Percentiles rank a stretch among this genome's conserved stretches.
Conservation (phyloP, 306 rosid species). For the Arachis hypogaea region DNA sequence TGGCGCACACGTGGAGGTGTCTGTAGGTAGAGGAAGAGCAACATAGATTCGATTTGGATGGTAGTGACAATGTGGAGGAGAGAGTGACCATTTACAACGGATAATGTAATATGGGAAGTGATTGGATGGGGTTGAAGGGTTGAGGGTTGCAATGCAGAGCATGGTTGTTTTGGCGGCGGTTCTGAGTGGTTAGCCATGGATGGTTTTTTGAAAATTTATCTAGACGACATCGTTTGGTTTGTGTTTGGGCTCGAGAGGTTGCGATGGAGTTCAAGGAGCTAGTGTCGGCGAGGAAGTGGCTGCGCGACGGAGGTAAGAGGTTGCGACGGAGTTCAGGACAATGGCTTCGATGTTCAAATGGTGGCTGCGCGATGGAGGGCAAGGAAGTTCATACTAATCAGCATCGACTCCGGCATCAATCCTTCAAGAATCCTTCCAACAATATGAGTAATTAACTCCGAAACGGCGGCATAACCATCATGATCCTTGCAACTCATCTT, state of each 20-base stretch:
- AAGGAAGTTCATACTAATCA: slow-evolving; percentile 71
- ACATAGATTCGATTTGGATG: background rate
- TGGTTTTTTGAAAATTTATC: no score
- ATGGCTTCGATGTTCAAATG: no score
- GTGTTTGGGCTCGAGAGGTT: no score
- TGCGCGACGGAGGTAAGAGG: no score
- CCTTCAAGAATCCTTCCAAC: slow-evolving; percentile 74
- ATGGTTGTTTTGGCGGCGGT: background rate
- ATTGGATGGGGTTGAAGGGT: no score
- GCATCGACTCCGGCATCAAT: slow-evolving; percentile 67
- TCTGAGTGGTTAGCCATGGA: no score
- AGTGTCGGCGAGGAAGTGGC: no score
- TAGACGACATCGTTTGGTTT: no score
- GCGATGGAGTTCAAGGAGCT: no score
- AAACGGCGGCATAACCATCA: slow-evolving; percentile 69
- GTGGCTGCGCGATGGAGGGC: slow-evolving; percentile 9
- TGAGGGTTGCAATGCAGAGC: slow-evolving; percentile 39
- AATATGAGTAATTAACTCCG: slow-evolving; percentile 82
- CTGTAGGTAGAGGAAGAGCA: slow-evolving; percentile 28
- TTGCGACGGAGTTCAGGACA: no score
- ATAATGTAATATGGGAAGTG: no score
- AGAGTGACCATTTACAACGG: no score
- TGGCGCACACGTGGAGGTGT: slow-evolving; percentile 37
- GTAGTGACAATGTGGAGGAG: background rate
- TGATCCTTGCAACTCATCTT: slow-evolving; percentile 55